A percentile compares a stretch with the other conserved stretches of the same genome.
Evolutionary conservation across 106 monocot genomes (phyloP).

Genomic region (Allium sativum): DNA sequence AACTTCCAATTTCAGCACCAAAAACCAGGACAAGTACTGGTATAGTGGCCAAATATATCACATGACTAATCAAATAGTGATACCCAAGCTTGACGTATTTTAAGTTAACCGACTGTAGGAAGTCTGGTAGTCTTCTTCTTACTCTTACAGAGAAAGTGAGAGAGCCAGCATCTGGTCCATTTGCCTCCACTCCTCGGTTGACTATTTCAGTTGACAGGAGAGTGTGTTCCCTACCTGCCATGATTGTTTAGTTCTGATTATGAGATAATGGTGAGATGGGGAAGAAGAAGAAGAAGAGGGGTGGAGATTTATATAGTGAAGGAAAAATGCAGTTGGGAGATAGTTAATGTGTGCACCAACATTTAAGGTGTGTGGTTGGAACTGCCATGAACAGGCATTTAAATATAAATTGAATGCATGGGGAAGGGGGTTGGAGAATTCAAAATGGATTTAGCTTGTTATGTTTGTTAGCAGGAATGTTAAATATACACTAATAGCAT

Average conservation of each 20-base stretch:
- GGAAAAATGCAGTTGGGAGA: neutral
- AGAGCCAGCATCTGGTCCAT: conserved; percentile 84
- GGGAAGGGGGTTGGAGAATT: neutral
- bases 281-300: neutral
- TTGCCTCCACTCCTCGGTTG: conserved; percentile 74
- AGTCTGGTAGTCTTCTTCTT: conserved; percentile 78
- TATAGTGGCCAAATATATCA: conserved; percentile 58
- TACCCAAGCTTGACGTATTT: conserved; percentile 93
- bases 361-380: conserved; percentile 8
- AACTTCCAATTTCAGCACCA: conserved; percentile 84
- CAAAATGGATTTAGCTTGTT: neutral
- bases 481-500: too few species aligned
- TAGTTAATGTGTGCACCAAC: conserved; percentile 9
- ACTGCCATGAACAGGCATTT: conserved; percentile 8
- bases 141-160: conserved; percentile 80
- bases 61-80: conserved; percentile 90
- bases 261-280: neutral
- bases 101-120: conserved; percentile 96
- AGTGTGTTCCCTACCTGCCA: conserved; percentile 37
- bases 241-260: neutral
- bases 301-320: neutral
- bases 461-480: too few species aligned
- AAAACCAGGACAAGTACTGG: conserved; percentile 72
- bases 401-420: neutral
- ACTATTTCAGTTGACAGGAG: conserved; percentile 89